Conservation (phyloP, 2,329 filamentous ascomycete genomes). For the Mycocentrospora acerina region DNA sequence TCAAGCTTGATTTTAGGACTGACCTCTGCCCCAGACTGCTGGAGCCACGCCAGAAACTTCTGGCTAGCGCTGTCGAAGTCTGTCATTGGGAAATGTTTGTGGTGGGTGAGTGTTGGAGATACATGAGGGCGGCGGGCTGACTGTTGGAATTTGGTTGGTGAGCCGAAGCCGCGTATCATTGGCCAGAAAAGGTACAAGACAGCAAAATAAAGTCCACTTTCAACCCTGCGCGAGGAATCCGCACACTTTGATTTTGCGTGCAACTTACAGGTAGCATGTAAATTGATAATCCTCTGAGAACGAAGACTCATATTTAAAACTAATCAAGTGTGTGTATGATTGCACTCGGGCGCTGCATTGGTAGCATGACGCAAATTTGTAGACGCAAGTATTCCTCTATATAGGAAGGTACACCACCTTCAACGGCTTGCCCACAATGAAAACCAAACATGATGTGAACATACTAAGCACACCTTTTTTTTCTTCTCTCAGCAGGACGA, state of each 20-base stretch:
- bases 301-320: too few species aligned
- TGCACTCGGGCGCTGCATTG: too few species aligned
- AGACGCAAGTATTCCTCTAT: too few species aligned
- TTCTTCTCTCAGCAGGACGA: too few species aligned
- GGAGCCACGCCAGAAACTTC: conserved; percentile 61
- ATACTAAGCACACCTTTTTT: too few species aligned
- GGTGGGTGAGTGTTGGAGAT: conserved; percentile 18
- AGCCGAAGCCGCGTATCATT: conserved; percentile 26
- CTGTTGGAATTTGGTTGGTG: conserved; percentile 4
- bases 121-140: conserved; percentile 15
- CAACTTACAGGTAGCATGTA: background rate
- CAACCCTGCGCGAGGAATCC: conserved; percentile 1
- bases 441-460: too few species aligned
- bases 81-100: conserved; percentile 21
- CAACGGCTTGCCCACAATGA: too few species aligned
- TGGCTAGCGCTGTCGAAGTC: conserved; percentile 48
- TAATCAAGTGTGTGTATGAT: too few species aligned
- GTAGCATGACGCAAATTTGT: too few species aligned
- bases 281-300: too few species aligned
- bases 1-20: conserved; percentile 60
- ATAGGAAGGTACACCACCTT: too few species aligned
- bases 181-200: conserved; percentile 9
- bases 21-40: conserved; percentile 54
- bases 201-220: background rate
- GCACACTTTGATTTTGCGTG: conserved; percentile 1